These are phyloP conservation scores for Lophiotrema nucula DNA, from an alignment of 495 filamentous ascomycete genomes.

Conservation along the genomic window DNA sequence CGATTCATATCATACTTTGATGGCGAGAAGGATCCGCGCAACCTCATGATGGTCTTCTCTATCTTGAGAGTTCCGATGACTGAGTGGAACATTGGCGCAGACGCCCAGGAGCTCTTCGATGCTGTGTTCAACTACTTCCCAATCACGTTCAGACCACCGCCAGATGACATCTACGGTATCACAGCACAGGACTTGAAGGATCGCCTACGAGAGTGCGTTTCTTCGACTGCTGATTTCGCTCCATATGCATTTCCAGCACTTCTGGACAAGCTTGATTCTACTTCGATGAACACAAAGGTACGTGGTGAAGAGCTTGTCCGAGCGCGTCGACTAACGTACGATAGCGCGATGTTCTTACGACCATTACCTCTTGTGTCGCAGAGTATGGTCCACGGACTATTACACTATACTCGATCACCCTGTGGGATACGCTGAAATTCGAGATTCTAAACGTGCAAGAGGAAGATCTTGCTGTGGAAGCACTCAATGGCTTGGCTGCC, in stretches of 20 bases:
- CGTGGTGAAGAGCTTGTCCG: slow-evolving; percentile 2
- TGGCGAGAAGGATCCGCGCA: slow-evolving; percentile 74
- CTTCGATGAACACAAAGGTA: slow-evolving; percentile 71
- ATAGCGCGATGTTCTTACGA: slow-evolving; percentile 69
- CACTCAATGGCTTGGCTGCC: slow-evolving; percentile 53
- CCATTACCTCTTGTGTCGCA: slow-evolving; percentile 59
- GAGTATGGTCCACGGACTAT: slow-evolving; percentile 63
- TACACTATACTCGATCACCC: slow-evolving; percentile 64
- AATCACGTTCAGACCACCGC: slow-evolving; percentile 72
- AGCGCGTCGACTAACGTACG: slow-evolving; percentile 36
- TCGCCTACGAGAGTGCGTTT: slow-evolving; percentile 67
- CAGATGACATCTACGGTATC: slow-evolving; percentile 72
- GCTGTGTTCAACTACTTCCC: slow-evolving; percentile 78
- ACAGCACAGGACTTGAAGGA: slow-evolving; percentile 71
- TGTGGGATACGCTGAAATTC: slow-evolving; percentile 75
- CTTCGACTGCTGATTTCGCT: slow-evolving; percentile 66
- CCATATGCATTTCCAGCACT: slow-evolving; percentile 67
- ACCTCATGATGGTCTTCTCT: slow-evolving; percentile 77
- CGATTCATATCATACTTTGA: slow-evolving; percentile 67
- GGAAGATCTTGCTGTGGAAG: slow-evolving; percentile 64
- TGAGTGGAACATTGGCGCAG: slow-evolving; percentile 66
- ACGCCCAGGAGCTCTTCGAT: slow-evolving; percentile 66
- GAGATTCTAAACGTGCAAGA: slow-evolving; percentile 75
- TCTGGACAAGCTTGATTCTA: slow-evolving; percentile 74
- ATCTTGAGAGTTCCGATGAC: slow-evolving; percentile 68